Base-by-base conservation (phyloP, 2,329 filamentous ascomycete genomes). In the Drechslerella stenobrocha region DNA sequence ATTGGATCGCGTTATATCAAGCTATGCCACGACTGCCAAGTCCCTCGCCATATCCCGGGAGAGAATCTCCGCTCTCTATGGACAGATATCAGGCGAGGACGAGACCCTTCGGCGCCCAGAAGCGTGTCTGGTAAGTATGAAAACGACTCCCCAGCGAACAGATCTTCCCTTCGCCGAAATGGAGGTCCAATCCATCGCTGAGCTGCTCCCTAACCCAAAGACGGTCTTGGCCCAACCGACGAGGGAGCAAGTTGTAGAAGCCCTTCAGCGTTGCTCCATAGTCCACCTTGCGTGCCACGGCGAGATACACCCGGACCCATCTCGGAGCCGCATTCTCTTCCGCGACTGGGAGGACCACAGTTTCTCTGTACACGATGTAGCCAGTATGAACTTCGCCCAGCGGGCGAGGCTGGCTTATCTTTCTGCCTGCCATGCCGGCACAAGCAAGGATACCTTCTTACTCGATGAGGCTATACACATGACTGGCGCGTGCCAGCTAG, bases 1-100 rank as follows among this genome's bases (percentile, higher is more conserved):
- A 0, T 47, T 78, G 20, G 60, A 65, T n/a, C 34, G 60, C 24
- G 60, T 42, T 2, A 65, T 65, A 18, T 65, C 60, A 8, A 52
- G 52, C 1, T 65, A 65, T 22, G 28, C 28, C 23, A 24, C 35
- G 9, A 46, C 52, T 1, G 24, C 58, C 6, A 58, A 65, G 20
- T 35, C 52, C 11, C 24, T 52, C n/a, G 34, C 52, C 47, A n/a
- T 58, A 15, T 28, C 28, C 35, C 57, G 57, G 4, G 34, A 34
- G 5, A 13, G 8, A n/a, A 26, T 30, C 23, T 30, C 40, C 30
- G 53, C 56, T 40, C 46, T 60, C 23, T n/a, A n/a, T n/a, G n/a
- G n/a, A n/a, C n/a, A n/a, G n/a, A n/a, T n/a, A n/a, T n/a, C n/a
- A n/a, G n/a, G n/a, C n/a, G n/a, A n/a, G n/a, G n/a, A n/a, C n/a